Percentiles rank a stretch among this genome's conserved stretches.
These are phyloP conservation scores for Venturia asperata DNA, from an alignment of 2,329 filamentous ascomycete species.

Conservation along the genomic window DNA sequence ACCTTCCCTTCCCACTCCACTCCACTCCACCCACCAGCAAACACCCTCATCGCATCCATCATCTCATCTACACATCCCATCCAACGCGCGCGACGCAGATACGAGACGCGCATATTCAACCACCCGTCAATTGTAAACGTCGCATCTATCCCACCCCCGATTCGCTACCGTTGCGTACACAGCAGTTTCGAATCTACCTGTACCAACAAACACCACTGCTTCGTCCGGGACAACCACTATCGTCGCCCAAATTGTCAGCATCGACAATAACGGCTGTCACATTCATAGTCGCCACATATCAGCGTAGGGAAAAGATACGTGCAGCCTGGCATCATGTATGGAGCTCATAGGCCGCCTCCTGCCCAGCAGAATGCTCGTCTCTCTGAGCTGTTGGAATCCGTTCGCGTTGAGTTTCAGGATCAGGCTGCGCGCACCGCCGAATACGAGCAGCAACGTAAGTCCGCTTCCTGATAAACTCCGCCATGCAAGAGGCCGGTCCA, in stretches of 20 bases:
- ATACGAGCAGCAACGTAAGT: constrained; percentile 90
- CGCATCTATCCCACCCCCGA: neutral
- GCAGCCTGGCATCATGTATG: constrained; percentile 60
- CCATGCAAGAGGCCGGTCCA: neutral
- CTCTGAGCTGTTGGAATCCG: constrained; percentile 84
- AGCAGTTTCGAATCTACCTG: neutral
- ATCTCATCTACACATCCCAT: neutral
- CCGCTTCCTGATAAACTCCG: constrained; percentile 17
- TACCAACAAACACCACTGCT: neutral
- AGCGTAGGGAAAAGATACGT: neutral
- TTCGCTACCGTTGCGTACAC: neutral
- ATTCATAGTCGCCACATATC: too few species aligned
- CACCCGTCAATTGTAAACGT: neutral
- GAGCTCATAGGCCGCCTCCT: constrained; percentile 75
- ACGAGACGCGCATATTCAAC: neutral
- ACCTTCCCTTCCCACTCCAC: neutral
- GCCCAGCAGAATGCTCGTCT: constrained; percentile 65
- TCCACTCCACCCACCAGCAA: neutral
- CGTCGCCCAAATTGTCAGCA: neutral
- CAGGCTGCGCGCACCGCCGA: constrained; percentile 75
- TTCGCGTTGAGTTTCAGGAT: constrained; percentile 84
- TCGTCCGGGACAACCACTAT: neutral
- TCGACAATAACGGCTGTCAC: neutral
- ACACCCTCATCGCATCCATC: neutral
- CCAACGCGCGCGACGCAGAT: neutral